Conservation (phyloP, 108 stramenopile genomes). For the Asterionellopsis glacialis region DNA sequence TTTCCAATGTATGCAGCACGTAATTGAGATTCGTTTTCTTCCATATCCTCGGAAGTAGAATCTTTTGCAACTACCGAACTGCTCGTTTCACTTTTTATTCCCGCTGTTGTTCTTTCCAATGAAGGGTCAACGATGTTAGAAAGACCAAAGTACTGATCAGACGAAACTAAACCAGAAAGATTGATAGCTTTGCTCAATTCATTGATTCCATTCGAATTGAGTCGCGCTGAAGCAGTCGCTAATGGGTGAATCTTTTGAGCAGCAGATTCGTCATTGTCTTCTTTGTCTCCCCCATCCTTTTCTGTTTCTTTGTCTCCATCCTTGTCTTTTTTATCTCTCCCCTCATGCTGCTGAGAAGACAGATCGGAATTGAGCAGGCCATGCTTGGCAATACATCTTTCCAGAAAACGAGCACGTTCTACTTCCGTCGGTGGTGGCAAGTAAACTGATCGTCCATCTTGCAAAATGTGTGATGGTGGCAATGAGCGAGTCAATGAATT, state of each 20-base stretch:
- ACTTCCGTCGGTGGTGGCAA: slow-evolving; percentile 51
- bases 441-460: slow-evolving; percentile 65
- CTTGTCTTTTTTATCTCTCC: slow-evolving; percentile 11
- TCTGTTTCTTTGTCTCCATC: slow-evolving; percentile 1
- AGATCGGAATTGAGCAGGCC: slow-evolving; percentile 33
- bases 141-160: slow-evolving; percentile 71
- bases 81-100: slow-evolving; percentile 7
- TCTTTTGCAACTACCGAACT: slow-evolving; percentile 15
- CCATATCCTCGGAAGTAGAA: slow-evolving; percentile 19
- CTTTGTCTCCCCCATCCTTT: slow-evolving; percentile 15
- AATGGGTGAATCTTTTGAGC: slow-evolving; percentile 60
- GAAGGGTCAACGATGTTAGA: slow-evolving; percentile 68
- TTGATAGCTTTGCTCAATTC: slow-evolving; percentile 84
- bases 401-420: slow-evolving; percentile 59
- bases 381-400: slow-evolving; percentile 65
- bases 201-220: slow-evolving; percentile 61
- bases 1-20: slow-evolving; percentile 53
- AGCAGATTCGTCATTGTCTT: slow-evolving; percentile 25
- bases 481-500: slow-evolving; percentile 24
- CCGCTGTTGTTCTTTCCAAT: slow-evolving; percentile 6
- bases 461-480: slow-evolving; percentile 77
- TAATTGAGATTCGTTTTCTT: slow-evolving; percentile 31
- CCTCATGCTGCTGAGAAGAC: slow-evolving; percentile 11
- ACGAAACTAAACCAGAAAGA: slow-evolving; percentile 47
- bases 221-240: slow-evolving; percentile 64